Percentiles rank a stretch among this genome's conserved stretches.
phyloP scores from a whole-genome alignment of 1,139 yeast genomes.

The Magnusiomyces tetraspermus region DNA sequence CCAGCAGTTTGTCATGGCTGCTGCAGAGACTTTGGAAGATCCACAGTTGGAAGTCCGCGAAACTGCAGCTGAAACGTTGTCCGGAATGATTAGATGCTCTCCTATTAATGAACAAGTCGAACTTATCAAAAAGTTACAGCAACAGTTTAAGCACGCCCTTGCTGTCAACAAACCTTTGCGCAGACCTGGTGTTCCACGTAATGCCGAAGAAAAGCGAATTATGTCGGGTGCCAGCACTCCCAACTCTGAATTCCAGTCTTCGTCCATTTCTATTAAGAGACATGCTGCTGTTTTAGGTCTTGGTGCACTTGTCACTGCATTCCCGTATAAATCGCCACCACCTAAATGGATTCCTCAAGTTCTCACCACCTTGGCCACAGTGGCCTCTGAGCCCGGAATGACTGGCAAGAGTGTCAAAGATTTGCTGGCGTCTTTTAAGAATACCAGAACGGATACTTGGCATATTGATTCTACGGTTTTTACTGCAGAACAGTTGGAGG shows the following conservation, averaged over 20 bases:
- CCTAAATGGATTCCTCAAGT: slow-evolving; percentile 83
- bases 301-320: slow-evolving; percentile 83
- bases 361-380: slow-evolving; percentile 58
- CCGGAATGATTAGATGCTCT: slow-evolving; percentile 77
- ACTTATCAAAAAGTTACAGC: slow-evolving; percentile 33
- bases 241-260: slow-evolving; percentile 18
- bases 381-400: slow-evolving; percentile 62
- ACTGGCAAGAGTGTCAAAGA: slow-evolving; percentile 83
- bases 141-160: slow-evolving; percentile 35
- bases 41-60: slow-evolving; percentile 67
- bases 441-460: slow-evolving; percentile 95
- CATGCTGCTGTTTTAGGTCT: slow-evolving; percentile 89
- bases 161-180: slow-evolving; percentile 20
- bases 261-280: slow-evolving; percentile 32
- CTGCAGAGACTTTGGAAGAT: slow-evolving; percentile 49
- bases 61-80: slow-evolving; percentile 62
- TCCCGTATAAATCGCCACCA: slow-evolving; percentile 85
- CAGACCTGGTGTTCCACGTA: slow-evolving; percentile 13
- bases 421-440: slow-evolving; percentile 74
- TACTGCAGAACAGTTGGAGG: slow-evolving; percentile 72
- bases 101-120: slow-evolving; percentile 45
- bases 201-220: not conserved
- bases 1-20: slow-evolving; percentile 42
- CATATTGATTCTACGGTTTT: slow-evolving; percentile 76
- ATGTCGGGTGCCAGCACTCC: slow-evolving; percentile 21